Base-by-base conservation (phyloP, 1,284 basidiomycete species). In the Marasmius oreades region DNA sequence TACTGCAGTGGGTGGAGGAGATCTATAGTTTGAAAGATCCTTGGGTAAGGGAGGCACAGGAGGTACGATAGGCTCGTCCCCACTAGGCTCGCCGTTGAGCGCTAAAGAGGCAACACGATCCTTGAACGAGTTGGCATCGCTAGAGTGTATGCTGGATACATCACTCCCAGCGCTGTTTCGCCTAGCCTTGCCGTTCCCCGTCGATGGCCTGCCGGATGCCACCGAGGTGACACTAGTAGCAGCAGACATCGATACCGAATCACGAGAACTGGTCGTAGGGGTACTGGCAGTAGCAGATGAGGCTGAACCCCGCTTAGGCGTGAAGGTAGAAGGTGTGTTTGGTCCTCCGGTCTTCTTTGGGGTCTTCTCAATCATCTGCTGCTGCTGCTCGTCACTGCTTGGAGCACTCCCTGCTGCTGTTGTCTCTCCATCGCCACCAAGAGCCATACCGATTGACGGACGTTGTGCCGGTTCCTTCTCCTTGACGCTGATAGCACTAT, bases 11-110 rank as follows among this genome's bases (percentile, higher is more conserved):
- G 78, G 73, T 37, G 79, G 81, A 28, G 81, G 85, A 5, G 92
- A 88, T 60, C 86, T 85, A 72, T 88, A 95, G 18, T 74, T 82
- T 36, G 90, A 88, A 61, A 93, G 72, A 63, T 94, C 92, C 73
- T 97, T 98, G 36, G 96, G 96, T 20, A 99, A 75, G 44, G 97
- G 96, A 33, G 96, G 96, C 1, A 99, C 97, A 22, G 96, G 96
- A 1, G 97, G 96, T 5, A 98, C 94, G 57, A 73, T 64, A 59
- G 75, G 71, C 58, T 85, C 84, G 56, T 90, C 88, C 43, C 72
- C 67, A 36, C 47, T 33, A 16, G 69, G 70, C 59, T 92, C 90
- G 43, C 75, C 78, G 56, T 78, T 78, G 45, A 76, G 71, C 51
- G 80, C 79, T 52, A 88, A 75, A 28, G 78, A 79, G 45, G 84